These are phyloP conservation scores for Pleoardoris graminearum DNA, from an alignment of 2,329 filamentous ascomycete genomes.

Conservation along the genomic window DNA sequence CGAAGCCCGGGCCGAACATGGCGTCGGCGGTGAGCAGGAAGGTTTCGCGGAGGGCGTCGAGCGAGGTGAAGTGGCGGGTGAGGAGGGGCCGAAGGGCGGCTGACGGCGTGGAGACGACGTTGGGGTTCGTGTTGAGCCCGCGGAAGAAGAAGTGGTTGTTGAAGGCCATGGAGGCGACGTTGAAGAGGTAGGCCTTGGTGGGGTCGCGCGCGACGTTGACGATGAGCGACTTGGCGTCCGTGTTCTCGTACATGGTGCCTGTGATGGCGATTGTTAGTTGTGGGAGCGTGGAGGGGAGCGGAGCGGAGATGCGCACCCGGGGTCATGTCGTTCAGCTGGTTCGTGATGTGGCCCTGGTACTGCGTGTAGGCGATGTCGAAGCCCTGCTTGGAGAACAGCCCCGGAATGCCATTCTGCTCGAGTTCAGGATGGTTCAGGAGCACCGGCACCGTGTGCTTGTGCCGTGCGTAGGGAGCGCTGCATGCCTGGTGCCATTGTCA, in stretches of 20 bases:
- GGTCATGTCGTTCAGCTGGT: conserved; percentile 75
- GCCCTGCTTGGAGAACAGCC: conserved; percentile 69
- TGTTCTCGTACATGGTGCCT: conserved; percentile 68
- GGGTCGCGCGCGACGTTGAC: conserved; percentile 79
- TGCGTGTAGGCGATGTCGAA: conserved; percentile 80
- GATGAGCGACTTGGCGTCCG: conserved; percentile 67
- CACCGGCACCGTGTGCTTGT: conserved; percentile 52
- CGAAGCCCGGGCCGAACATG: conserved; percentile 97
- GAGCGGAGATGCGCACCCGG: conserved; percentile 59
- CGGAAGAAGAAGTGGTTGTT: conserved; percentile 89
- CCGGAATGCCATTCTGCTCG: conserved; percentile 62
- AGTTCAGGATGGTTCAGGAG: conserved; percentile 54
- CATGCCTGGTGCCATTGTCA: conserved; percentile 36
- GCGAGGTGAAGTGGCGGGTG: conserved; percentile 73
- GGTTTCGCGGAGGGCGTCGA: conserved; percentile 79
- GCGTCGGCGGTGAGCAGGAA: conserved; percentile 77
- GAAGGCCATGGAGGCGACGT: conserved; percentile 93
- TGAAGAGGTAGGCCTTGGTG: conserved; percentile 78
- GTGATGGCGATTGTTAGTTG: conserved; percentile 2
- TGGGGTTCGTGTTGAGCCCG: conserved; percentile 48
- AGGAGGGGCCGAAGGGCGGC: conserved; percentile 64
- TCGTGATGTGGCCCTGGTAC: conserved; percentile 74
- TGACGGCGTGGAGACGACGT: conserved; percentile 32
- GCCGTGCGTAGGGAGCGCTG: conserved; percentile 24
- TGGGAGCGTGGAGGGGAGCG: conserved; percentile 7